Base-by-base conservation (phyloP, 75 land plant genomes). In the Larix kaempferi region DNA sequence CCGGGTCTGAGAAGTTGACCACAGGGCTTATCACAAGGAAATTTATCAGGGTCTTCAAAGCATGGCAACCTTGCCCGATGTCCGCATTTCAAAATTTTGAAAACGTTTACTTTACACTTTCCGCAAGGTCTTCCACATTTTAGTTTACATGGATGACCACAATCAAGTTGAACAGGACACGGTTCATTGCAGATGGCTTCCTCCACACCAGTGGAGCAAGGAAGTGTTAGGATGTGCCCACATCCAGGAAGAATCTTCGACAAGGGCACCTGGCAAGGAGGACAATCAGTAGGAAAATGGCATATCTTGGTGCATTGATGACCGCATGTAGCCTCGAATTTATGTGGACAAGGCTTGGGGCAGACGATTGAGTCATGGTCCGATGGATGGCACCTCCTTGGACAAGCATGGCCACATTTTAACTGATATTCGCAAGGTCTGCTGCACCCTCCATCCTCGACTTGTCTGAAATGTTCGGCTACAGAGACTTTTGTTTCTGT, bases 381-480 rank as follows among this genome's bases (percentile, higher is more conserved):
- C 22, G 80, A 80, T 39, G 82, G 82, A 56, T 81, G 82, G 33
- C 79, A 81, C 49, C 80, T 66, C 71, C 67, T 81, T n/a, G 82
- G 79, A 25, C 82, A 81, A 10, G 49, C 82, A 76, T 77, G 82
- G 41, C 82, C 82, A 65, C 82, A 81, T 21, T 64, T 25, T 22
- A 81, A 27, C 73, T 81, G 82, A 55, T 41, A 55, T 25, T 81
- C 82, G 56, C 82, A 81, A 16, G 71, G 71, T 16, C 33, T 14
- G 73, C 59, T 77, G 71, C 82, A 81, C 13, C 82, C 82, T 41
- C 82, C 82, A 29, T 81, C 82, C n/a, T 44, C 39, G 3, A 76
- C 82, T 19, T 22, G 17, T 16, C 44, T 33, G 44, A 81, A 81
- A 35, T 81, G 73, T 78, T 66, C 29, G 12, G 56, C 57, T 44